phyloP scores from a whole-genome alignment of 1,139 yeast genomes.

The Scheffersomyces lignicola region DNA sequence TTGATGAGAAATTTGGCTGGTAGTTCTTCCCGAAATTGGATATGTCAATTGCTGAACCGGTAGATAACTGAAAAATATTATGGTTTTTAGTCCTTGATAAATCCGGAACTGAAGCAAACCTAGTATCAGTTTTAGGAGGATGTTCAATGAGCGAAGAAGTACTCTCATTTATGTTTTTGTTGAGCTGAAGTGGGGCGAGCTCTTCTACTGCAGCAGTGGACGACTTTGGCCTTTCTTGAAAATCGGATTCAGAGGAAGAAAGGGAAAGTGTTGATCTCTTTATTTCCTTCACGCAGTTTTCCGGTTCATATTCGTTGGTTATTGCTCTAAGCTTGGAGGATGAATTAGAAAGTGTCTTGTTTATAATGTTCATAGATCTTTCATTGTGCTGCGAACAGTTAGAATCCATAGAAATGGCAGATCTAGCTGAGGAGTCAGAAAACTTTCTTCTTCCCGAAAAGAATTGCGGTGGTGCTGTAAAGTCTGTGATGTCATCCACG shows the following conservation, averaged over 20 bases:
- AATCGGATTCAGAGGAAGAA: constrained; percentile 5
- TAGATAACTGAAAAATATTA: constrained; percentile 26
- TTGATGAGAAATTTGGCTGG: constrained; percentile 35
- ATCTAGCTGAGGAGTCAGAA: constrained; percentile 14
- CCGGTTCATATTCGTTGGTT: constrained; percentile 6
- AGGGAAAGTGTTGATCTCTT: constrained; percentile 1
- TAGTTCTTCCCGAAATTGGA: constrained; percentile 42
- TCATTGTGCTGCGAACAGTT: constrained; percentile 14
- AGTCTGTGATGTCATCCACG: constrained; percentile 5
- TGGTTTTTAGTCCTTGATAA: constrained; percentile 15
- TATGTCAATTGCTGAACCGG: constrained; percentile 44
- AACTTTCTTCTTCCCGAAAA: constrained; percentile 4
- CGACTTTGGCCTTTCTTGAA: constrained; percentile 27
- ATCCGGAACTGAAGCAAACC: constrained; percentile 26
- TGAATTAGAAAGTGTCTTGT: constrained; percentile 26
- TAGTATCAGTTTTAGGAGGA: neutral
- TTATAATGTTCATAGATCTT: constrained; percentile 28
- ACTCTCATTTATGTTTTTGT: constrained; percentile 1
- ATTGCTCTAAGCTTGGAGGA: neutral
- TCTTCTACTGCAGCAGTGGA: constrained; percentile 28
- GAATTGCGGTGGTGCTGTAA: constrained; percentile 14
- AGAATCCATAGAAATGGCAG: constrained; percentile 20
- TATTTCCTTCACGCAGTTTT: constrained; percentile 2
- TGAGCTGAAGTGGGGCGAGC: neutral
- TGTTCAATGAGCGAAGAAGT: neutral